Base-by-base conservation (phyloP, 441 rosid genomes). In the Arabidopsis hybrid region DNA sequence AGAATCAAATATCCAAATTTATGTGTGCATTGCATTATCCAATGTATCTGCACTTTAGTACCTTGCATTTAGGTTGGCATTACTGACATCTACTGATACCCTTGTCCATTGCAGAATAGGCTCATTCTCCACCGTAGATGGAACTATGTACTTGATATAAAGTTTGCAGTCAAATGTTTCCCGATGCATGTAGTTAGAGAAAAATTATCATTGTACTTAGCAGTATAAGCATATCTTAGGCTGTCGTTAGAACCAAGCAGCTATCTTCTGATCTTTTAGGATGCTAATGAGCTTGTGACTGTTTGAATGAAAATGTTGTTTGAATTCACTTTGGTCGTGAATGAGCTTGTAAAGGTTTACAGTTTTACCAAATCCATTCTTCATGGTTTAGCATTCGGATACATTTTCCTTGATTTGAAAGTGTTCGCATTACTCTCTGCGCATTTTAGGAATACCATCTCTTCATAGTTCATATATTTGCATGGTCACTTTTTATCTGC, bases 51-150 rank as follows among this genome's bases (percentile, higher is more conserved):
- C 18, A 43, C 42, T 51, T 45, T 14, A 38, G 65, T 36, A 38
- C 46, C 45, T 69, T 69, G 70, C 75, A 55, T 69, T 14, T 55
- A 75, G 49, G 65, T 26, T 73, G 39, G 4, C 50, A 64, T 63
- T 63, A 9, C n/a, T 5, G 64, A 59, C 45, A 59, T 17, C 2
- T 10, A 35, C 43, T 0, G 6, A 16, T 0, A 38, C 55, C 5
- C 14, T 26, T 47, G 26, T 21, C 8, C 35, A 52, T 74, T 32
- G 17, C 60, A 10, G 34, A 32, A 13, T 60, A 60, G 58, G 35
- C 56, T 61, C 58, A 61, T 68, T 49, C 40, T 43, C 68, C 32
- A 49, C 36, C 17, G 6, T 59, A 59, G 17, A 57, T 18, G 5
- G 29, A 47, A 31, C 13, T 47, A 3, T 65, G 52, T 26, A 26